Evolutionary conservation across 129 eudicot species (phyloP).

Genomic region (Heracleum sosnowskyi): DNA sequence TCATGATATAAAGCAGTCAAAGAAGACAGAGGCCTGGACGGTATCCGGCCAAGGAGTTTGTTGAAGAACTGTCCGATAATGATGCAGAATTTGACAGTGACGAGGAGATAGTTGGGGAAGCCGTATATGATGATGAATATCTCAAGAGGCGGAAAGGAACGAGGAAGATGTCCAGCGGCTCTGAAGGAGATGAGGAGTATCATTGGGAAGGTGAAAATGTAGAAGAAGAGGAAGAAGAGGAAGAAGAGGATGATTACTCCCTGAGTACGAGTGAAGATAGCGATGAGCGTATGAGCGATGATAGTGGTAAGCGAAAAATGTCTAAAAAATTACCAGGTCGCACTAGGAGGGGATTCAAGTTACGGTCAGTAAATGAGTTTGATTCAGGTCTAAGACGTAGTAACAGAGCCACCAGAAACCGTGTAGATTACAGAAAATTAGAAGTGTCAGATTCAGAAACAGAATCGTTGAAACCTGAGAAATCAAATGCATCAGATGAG

Average conservation of each 20-base stretch:
- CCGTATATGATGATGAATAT: constrained; percentile 87
- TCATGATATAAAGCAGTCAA: constrained; percentile 34
- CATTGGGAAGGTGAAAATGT: constrained; percentile 26
- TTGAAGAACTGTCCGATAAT: constrained; percentile 57
- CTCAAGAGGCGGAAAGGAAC: constrained; percentile 45
- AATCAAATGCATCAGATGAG: constrained; percentile 38
- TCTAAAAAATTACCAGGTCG: constrained; percentile 42
- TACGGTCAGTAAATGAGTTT: constrained; percentile 48
- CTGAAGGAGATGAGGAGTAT: constrained; percentile 94
- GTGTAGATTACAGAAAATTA: constrained; percentile 54
- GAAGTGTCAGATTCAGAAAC: constrained; percentile 77
- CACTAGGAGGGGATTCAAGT: constrained; percentile 57
- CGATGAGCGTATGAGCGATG: constrained; percentile 64
- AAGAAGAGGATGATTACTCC: constrained; percentile 54
- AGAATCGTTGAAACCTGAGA: constrained; percentile 47
- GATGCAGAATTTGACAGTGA: constrained; percentile 34
- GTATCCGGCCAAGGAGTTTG: constrained; percentile 55
- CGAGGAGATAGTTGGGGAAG: constrained; percentile 51
- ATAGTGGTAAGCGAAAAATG: constrained; percentile 41
- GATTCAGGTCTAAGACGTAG: constrained; percentile 72
- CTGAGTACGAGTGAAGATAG: constrained; percentile 67
- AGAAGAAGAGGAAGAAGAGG: constrained; percentile 60
- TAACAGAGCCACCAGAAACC: constrained; percentile 62
- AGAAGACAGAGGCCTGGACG: constrained; percentile 71
- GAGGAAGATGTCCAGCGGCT: constrained; percentile 64